These are phyloP conservation scores for Plantago elongata DNA, from an alignment of 257 asterid genomes.

Conservation along the genomic window DNA sequence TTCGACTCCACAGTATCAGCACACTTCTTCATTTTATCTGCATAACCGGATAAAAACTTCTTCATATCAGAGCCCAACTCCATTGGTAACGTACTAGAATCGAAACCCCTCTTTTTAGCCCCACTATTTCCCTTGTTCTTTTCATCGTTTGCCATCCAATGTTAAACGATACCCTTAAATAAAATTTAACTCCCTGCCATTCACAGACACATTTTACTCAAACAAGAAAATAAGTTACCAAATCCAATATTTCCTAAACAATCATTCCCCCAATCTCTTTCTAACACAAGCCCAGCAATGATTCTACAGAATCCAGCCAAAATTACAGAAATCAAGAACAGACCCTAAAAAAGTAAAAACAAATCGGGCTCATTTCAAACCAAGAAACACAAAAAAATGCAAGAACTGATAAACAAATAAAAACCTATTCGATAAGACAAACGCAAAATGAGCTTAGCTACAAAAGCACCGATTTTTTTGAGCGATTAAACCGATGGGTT, in stretches of 20 bases:
- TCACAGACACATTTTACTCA: too few species aligned
- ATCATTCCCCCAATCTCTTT: too few species aligned
- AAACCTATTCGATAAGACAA: neutral
- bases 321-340: neutral
- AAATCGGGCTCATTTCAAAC: neutral
- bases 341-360: neutral
- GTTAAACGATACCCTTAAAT: neutral
- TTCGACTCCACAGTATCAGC: constrained; percentile 17
- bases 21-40: constrained; percentile 32
- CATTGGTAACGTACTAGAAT: constrained; percentile 29
- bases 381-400: neutral
- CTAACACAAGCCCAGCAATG: too few species aligned
- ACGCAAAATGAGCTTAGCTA: neutral
- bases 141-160: constrained; percentile 11
- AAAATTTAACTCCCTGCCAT: too few species aligned
- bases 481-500: too few species aligned
- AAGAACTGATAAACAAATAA: neutral
- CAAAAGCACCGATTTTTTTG: neutral
- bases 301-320: neutral
- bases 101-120: neutral
- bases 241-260: too few species aligned
- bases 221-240: too few species aligned
- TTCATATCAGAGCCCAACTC: constrained; percentile 47
- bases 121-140: constrained; percentile 12
- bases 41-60: constrained; percentile 30